Evolutionary conservation across 1,284 basidiomycete species (phyloP).

Genomic region (Moniliophthora roreri): DNA sequence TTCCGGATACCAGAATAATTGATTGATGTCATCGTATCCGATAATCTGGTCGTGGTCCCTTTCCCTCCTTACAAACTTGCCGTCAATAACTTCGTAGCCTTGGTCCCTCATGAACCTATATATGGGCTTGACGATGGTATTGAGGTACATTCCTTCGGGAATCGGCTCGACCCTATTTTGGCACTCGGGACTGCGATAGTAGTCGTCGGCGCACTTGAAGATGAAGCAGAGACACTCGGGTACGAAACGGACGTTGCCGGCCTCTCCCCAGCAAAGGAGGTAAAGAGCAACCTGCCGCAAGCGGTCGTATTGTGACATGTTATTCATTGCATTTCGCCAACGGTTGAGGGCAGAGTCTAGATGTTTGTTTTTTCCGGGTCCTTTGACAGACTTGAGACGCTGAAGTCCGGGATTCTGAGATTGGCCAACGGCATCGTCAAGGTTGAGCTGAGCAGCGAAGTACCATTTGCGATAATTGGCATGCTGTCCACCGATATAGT

Average conservation of each 20-base stretch:
- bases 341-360: constrained; percentile 90
- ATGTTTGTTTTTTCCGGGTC: constrained; percentile 68
- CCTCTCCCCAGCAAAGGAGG: constrained; percentile 98
- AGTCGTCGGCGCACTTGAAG: constrained; percentile 99
- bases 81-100: constrained; percentile 94
- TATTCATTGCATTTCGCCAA: constrained; percentile 99
- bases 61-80: constrained; percentile 93
- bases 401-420: constrained; percentile 94
- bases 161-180: constrained; percentile 95
- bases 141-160: constrained; percentile 92
- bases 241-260: constrained; percentile 94
- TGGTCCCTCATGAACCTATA: constrained; percentile 98
- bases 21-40: constrained; percentile 99
- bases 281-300: constrained; percentile 95
- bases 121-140: constrained; percentile 90
- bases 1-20: constrained; percentile 99
- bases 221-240: constrained; percentile 99
- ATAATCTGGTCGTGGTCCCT: constrained; percentile 95
- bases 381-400: constrained; percentile 84
- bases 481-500: constrained; percentile 97
- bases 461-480: constrained; percentile 99
- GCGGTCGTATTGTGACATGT: constrained; percentile 98
- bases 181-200: constrained; percentile 97
- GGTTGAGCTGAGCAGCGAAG: constrained; percentile 97
- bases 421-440: constrained; percentile 97